Evolutionary conservation across 2,329 filamentous ascomycete genomes (phyloP).

Genomic region (Acrocalymma vagum): DNA sequence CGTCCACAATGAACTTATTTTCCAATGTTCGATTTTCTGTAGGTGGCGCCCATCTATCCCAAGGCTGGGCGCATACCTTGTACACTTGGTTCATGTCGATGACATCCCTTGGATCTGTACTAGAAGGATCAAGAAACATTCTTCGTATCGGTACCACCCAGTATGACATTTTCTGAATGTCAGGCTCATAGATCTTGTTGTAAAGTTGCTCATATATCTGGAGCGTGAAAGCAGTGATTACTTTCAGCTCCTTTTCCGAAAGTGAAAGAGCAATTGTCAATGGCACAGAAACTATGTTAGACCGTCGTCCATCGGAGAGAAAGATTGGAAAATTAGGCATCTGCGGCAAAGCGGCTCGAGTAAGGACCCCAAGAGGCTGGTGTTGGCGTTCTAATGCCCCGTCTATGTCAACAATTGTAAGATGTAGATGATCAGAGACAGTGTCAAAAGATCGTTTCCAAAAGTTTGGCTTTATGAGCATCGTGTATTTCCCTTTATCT

Average conservation of each 20-base stretch:
- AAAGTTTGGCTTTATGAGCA: slow-evolving; percentile 79
- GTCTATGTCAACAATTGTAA: slow-evolving; percentile 70
- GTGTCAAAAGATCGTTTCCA: slow-evolving; percentile 66
- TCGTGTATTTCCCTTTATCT: slow-evolving; percentile 75
- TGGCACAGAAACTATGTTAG: slow-evolving; percentile 62
- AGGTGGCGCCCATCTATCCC: slow-evolving; percentile 55
- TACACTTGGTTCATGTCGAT: slow-evolving; percentile 72
- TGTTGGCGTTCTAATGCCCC: slow-evolving; percentile 66
- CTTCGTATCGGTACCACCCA: slow-evolving; percentile 79
- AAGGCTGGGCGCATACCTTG: slow-evolving; percentile 47
- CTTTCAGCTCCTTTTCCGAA: slow-evolving; percentile 55
- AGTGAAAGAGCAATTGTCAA: slow-evolving; percentile 57
- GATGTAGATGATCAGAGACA: slow-evolving; percentile 64
- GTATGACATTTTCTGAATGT: slow-evolving; percentile 75
- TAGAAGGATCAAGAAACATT: slow-evolving; percentile 7
- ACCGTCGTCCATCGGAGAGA: slow-evolving; percentile 70
- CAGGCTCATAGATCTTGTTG: slow-evolving; percentile 80
- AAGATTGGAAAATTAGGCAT: slow-evolving; percentile 77
- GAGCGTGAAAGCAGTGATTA: slow-evolving; percentile 77
- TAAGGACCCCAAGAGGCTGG: slow-evolving; percentile 74
- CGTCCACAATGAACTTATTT: slow-evolving; percentile 64
- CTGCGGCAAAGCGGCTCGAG: slow-evolving; percentile 69
- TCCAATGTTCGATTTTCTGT: slow-evolving; percentile 51
- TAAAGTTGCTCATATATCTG: slow-evolving; percentile 84
- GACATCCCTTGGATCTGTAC: slow-evolving; percentile 30